Evolutionary conservation across 192 early-diverging fungal species (phyloP), one percentile per base, ranked within the genome.

Genomic region (Linnemannia exigua): DNA sequence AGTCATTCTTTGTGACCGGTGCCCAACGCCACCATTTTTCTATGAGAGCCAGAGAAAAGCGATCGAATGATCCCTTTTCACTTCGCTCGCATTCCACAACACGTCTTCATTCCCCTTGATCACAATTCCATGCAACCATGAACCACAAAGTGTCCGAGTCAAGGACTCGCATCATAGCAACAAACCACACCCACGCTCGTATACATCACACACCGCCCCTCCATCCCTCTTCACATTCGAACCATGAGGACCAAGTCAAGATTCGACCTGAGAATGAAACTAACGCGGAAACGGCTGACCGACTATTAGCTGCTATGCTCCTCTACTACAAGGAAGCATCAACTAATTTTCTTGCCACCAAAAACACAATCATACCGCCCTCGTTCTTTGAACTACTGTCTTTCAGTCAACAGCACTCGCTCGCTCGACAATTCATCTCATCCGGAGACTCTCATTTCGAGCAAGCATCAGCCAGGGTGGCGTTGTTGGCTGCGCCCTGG

Each of bases 301-400:
- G 68, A 33, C 74, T 85, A 7, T 48, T 85, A 41, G 82, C 82
- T 25, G 50, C 73, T 31, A 48, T 79, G 2, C 77, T 85, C 3
- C 67, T 79, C 67, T 79, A 36, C 52, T 85, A 79, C 72, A 79
- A 79, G 47, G 74, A 76, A 2, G 37, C 77, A 3, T 61, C 63
- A 9, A 51, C 38, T 17, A 66, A 74, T 7, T 3, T n/a, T 4
- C 5, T 37, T 20, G 19, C 67, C 1, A 54, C 15, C 12, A 25
- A 37, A 3, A 37, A 41, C 20, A 58, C 52, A 15, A 28, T 12
- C 58, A n/a, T 63, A 14, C 73, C 74, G 37, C 25, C 36, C 7
- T 35, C 71, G 0, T 47, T 74, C 4, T 22, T 20, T 1, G 69
- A 61, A 2, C 66, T 85, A 0, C 58, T 54, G 8, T 25, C 50